Conservation (phyloP, 805 yeast genomes). For the Lipomyces spencermartinsiae region DNA sequence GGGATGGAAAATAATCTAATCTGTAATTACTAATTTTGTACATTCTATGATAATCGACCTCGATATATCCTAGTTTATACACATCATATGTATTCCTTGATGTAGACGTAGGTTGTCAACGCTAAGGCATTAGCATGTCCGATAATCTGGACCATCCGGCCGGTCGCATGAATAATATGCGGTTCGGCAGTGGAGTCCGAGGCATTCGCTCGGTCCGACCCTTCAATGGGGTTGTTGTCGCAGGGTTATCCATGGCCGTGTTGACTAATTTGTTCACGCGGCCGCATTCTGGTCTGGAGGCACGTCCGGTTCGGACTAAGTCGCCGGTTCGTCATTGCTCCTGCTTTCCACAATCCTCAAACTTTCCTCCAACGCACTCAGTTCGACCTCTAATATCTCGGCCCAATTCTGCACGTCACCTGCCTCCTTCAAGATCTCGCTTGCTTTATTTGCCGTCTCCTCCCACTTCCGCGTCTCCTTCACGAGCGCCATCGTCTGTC, state of each 20-base stretch:
- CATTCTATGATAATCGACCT: not conserved
- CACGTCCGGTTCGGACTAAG: not conserved
- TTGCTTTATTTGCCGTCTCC: conserved; percentile 29
- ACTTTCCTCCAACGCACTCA: conserved; percentile 72
- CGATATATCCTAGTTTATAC: not conserved
- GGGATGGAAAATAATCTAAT: not conserved
- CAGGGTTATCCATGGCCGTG: not conserved
- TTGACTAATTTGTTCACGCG: too few species aligned
- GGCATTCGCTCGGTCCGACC: not conserved
- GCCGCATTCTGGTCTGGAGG: not conserved
- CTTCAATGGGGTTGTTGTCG: not conserved
- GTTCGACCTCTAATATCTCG: conserved; percentile 72
- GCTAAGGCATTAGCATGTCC: not conserved
- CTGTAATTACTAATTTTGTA: not conserved
- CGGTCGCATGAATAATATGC: not conserved
- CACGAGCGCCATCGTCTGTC: conserved; percentile 23
- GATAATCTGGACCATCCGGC: not conserved
- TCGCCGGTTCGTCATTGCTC: conserved; percentile 15
- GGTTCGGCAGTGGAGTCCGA: not conserved
- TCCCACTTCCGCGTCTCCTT: conserved; percentile 35
- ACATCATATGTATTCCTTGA: not conserved
- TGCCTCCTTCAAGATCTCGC: conserved; percentile 39
- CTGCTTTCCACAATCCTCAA: conserved; percentile 48
- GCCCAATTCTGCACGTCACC: conserved; percentile 61
- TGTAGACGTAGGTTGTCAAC: not conserved